phyloP scores from a whole-genome alignment of 202 grass and related monocot genomes.

The Elaeis oleifera region DNA sequence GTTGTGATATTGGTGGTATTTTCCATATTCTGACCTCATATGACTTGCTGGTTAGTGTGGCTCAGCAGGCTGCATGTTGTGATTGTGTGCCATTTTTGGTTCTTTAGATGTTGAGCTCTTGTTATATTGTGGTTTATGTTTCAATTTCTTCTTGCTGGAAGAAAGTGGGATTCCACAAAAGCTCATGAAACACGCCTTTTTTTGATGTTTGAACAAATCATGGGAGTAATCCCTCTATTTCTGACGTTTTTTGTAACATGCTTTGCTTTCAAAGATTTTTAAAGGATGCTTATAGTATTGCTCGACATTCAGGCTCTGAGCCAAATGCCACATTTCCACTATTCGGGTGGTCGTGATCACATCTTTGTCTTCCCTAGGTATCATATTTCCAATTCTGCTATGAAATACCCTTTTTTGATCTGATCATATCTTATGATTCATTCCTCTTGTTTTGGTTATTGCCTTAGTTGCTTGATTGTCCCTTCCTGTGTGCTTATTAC shows the following conservation, averaged over 20 bases:
- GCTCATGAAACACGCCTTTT: too few species aligned
- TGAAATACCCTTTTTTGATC: not conserved
- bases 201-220: too few species aligned
- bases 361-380: slow-evolving; percentile 99
- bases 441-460: not conserved
- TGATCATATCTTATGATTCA: slow-evolving; percentile 1
- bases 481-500: too few species aligned
- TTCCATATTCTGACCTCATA: not conserved
- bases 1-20: not conserved
- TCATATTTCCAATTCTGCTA: slow-evolving; percentile 2
- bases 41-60: too few species aligned
- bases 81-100: too few species aligned
- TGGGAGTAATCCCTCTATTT: too few species aligned
- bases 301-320: slow-evolving; percentile 49
- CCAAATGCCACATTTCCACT: slow-evolving; percentile 92
- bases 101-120: too few species aligned
- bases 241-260: too few species aligned
- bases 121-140: too few species aligned
- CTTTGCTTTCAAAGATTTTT: not conserved
- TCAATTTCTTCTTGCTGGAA: not conserved
- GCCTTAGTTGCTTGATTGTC: not conserved
- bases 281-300: slow-evolving; percentile 12
- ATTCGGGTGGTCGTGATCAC: slow-evolving; percentile 81
- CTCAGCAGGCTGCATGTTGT: too few species aligned
- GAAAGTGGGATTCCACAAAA: not conserved